phyloP scores from a whole-genome alignment of 2,329 filamentous ascomycete genomes.

The Coniosporium tulheliwenetii region DNA sequence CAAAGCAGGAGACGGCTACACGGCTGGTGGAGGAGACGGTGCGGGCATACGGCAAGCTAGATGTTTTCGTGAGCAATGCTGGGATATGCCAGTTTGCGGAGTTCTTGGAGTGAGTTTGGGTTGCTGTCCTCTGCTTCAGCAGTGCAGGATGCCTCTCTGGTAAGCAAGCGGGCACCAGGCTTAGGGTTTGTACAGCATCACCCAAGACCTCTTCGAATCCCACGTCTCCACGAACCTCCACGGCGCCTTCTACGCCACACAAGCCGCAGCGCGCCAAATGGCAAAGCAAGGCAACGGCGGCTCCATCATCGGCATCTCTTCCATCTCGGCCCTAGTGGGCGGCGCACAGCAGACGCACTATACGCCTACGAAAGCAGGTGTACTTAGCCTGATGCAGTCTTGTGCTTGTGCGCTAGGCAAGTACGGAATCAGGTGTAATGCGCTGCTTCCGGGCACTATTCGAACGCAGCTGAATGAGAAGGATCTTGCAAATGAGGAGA shows the following conservation, averaged over 20 bases:
- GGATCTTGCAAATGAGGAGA: slow-evolving; percentile 57
- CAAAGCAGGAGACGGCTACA: slow-evolving; percentile 54
- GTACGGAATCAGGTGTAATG: slow-evolving; percentile 68
- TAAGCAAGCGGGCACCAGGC: background rate
- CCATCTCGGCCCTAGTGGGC: slow-evolving; percentile 61
- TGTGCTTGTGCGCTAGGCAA: slow-evolving; percentile 63
- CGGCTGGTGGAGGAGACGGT: slow-evolving; percentile 53
- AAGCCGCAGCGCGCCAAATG: slow-evolving; percentile 78
- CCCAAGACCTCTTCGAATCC: slow-evolving; percentile 50
- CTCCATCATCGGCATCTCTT: slow-evolving; percentile 63
- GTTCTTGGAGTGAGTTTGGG: slow-evolving; percentile 51
- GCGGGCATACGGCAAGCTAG: slow-evolving; percentile 35
- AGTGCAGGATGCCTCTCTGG: background rate
- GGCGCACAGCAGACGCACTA: slow-evolving; percentile 71
- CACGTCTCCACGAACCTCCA: slow-evolving; percentile 71
- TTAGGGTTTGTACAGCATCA: slow-evolving; percentile 32
- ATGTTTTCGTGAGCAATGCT: slow-evolving; percentile 75
- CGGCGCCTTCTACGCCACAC: slow-evolving; percentile 76
- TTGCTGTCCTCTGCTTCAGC: background rate
- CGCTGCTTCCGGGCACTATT: slow-evolving; percentile 69
- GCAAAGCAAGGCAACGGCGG: slow-evolving; percentile 51
- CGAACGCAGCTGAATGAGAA: slow-evolving; percentile 72
- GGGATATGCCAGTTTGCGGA: slow-evolving; percentile 80
- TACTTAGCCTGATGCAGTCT: slow-evolving; percentile 70
- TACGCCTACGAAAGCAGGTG: slow-evolving; percentile 75